Conservation (phyloP, 2,329 filamentous ascomycete species). For the Cladophialophora immunda region DNA sequence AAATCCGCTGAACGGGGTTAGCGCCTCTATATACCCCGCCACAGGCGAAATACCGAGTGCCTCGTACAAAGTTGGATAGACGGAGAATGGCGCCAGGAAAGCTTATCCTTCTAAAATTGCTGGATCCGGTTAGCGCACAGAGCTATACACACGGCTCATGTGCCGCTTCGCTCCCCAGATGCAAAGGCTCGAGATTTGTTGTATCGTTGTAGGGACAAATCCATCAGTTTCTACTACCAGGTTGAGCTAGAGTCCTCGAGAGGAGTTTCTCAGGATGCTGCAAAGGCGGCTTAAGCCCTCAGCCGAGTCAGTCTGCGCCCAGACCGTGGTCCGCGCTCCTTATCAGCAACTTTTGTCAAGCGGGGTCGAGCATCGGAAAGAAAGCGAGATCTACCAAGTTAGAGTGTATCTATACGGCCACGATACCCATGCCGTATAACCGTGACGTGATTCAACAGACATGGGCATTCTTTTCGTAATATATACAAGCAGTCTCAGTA, state of each 20-base stretch:
- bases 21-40: too few relatives aligned
- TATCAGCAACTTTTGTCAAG: neutral
- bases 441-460: too few relatives aligned
- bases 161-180: too few relatives aligned
- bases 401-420: too few relatives aligned
- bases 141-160: neutral
- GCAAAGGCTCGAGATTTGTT: too few relatives aligned
- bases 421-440: too few relatives aligned
- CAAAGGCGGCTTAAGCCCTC: neutral
- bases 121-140: neutral
- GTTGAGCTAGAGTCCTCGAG: neutral
- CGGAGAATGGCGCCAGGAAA: neutral
- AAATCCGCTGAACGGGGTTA: too few relatives aligned
- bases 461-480: too few relatives aligned
- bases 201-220: too few relatives aligned
- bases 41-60: neutral
- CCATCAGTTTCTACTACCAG: neutral
- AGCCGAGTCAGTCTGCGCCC: neutral
- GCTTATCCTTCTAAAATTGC: neutral
- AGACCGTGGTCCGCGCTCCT: neutral
- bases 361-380: neutral
- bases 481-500: too few relatives aligned
- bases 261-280: neutral
- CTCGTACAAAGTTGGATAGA: neutral
- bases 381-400: too few relatives aligned